Percentiles rank a stretch among this genome's conserved stretches.
Conservation (phyloP, 202 grass and related monocot genomes). For the Panicum hallii region DNA sequence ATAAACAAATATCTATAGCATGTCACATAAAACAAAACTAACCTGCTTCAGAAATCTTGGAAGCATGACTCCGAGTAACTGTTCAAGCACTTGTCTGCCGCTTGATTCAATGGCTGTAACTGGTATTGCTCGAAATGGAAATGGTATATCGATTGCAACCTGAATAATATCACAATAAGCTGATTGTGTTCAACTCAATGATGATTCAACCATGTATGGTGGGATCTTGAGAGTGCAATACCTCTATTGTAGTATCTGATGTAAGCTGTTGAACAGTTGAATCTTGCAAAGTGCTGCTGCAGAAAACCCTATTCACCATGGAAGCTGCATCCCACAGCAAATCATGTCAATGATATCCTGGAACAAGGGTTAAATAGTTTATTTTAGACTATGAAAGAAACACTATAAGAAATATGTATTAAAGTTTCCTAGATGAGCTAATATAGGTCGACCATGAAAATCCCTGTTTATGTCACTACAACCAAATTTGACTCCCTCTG, state of each 20-base stretch:
- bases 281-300: conserved; percentile 53
- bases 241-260: conserved; percentile 93
- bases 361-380: conserved; percentile 71
- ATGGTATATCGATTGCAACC: conserved; percentile 93
- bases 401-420: conserved; percentile 24
- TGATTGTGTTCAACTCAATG: not conserved
- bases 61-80: conserved; percentile 82
- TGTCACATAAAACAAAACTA: conserved; percentile 36
- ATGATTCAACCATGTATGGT: not conserved
- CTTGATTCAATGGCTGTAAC: conserved; percentile 88
- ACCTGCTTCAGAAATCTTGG: conserved; percentile 95
- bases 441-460: not conserved
- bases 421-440: conserved; percentile 12
- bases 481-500: not conserved
- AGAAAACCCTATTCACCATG: conserved; percentile 96
- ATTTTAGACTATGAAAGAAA: conserved; percentile 55
- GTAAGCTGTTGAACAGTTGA: conserved; percentile 67
- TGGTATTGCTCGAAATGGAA: conserved; percentile 84
- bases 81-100: conserved; percentile 87
- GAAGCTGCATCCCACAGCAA: conserved; percentile 99
- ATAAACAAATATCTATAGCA: conserved; percentile 8
- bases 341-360: conserved; percentile 95
- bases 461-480: not conserved
- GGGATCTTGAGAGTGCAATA: conserved; percentile 38
- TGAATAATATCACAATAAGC: conserved; percentile 47